These are phyloP conservation scores for Leishmania guyanensis DNA, from an alignment of 208 protist species.

Conservation along the genomic window DNA sequence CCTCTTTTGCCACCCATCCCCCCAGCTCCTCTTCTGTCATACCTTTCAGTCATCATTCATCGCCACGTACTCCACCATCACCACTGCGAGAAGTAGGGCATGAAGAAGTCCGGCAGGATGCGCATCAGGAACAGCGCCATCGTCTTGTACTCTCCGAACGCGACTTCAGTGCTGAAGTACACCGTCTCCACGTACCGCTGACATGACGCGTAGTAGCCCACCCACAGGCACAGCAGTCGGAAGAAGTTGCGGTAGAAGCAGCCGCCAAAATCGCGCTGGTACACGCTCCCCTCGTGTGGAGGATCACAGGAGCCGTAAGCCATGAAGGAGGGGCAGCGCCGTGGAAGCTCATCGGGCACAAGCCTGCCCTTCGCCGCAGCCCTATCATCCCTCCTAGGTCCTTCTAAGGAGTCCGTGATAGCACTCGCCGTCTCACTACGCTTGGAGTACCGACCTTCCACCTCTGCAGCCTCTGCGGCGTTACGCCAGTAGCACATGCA, in stretches of 20 bases:
- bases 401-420: not conserved
- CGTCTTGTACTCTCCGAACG: slow-evolving; percentile 77
- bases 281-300: slow-evolving; percentile 44
- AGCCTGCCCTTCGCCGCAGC: slow-evolving; percentile 3
- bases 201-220: slow-evolving; percentile 77
- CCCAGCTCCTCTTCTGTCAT: not conserved
- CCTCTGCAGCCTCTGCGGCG: slow-evolving; percentile 6
- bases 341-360: slow-evolving; percentile 12
- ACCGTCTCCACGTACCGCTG: slow-evolving; percentile 84
- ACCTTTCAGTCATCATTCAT: not conserved
- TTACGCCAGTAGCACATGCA: slow-evolving; percentile 31
- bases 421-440: not conserved
- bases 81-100: slow-evolving; percentile 22
- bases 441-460: not conserved
- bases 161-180: slow-evolving; percentile 81
- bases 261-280: slow-evolving; percentile 61
- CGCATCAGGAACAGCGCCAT: slow-evolving; percentile 70
- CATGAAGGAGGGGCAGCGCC: slow-evolving; percentile 28
- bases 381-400: not conserved
- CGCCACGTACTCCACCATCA: not conserved
- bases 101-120: slow-evolving; percentile 73
- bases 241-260: slow-evolving; percentile 88
- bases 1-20: not conserved
- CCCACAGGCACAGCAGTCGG: slow-evolving; percentile 81
- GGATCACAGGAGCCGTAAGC: slow-evolving; percentile 64